Conservation (phyloP, 1,139 yeast genomes). For the Suhomyces taliae region DNA sequence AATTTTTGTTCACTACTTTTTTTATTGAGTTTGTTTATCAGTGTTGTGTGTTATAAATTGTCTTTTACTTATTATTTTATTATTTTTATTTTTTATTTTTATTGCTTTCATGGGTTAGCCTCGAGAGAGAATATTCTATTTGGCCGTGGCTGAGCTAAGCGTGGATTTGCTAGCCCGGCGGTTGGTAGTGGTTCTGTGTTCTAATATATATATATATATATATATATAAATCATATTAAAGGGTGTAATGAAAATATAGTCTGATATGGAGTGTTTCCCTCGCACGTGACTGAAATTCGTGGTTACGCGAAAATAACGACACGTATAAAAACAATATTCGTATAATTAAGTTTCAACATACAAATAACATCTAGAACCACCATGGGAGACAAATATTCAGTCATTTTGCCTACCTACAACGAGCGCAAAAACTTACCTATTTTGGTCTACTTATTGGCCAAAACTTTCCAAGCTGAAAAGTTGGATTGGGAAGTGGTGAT, state of each 20-base stretch:
- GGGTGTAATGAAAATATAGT: not conserved
- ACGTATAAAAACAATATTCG: constrained; percentile 5
- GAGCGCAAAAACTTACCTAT: constrained; percentile 73
- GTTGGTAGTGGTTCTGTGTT: not conserved
- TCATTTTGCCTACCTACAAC: constrained; percentile 78
- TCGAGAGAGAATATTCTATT: not conserved
- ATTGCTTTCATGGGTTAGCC: not conserved
- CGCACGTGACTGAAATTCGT: not conserved
- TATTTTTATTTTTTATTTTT: not conserved
- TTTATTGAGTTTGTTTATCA: not conserved
- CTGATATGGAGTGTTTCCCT: not conserved
- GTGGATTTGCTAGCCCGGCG: not conserved
- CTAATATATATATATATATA: not conserved
- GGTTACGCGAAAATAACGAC: constrained; percentile 1
- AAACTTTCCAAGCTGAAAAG: constrained; percentile 60
- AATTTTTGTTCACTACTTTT: not conserved
- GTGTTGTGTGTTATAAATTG: constrained; percentile 3
- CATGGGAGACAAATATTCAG: constrained; percentile 60
- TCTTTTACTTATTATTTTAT: constrained; percentile 1
- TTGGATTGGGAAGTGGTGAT: constrained; percentile 77
- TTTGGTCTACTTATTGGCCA: constrained; percentile 67
- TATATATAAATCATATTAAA: not conserved
- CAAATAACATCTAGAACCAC: constrained; percentile 2
- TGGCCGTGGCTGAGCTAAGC: not conserved
- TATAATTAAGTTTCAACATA: not conserved